A percentile compares a stretch with the other conserved stretches of the same genome.
These are phyloP conservation scores for Pseudogymnoascus sp. DNA, from an alignment of 2,329 filamentous ascomycete species.

Conservation along the genomic window DNA sequence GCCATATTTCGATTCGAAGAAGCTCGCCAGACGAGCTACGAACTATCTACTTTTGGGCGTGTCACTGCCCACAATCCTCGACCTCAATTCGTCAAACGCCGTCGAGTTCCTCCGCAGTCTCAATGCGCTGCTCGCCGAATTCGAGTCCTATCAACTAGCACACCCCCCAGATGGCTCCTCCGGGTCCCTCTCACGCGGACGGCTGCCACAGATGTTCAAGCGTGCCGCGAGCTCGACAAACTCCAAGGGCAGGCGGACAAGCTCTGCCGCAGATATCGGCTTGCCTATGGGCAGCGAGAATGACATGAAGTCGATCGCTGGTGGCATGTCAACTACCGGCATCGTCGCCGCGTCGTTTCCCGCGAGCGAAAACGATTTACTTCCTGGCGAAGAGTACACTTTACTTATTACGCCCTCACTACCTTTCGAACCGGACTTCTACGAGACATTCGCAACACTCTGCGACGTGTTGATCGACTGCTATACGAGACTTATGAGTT, in stretches of 20 bases:
- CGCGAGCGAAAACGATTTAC: constrained; percentile 56
- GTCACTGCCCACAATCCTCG: constrained; percentile 81
- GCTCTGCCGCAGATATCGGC: constrained; percentile 53
- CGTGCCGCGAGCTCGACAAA: constrained; percentile 42
- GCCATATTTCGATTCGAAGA: constrained; percentile 77
- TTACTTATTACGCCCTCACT: constrained; percentile 84
- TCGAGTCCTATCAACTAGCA: constrained; percentile 85
- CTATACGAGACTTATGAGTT: constrained; percentile 68
- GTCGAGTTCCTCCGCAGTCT: constrained; percentile 82
- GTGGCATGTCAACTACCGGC: constrained; percentile 31
- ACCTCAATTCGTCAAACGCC: constrained; percentile 72
- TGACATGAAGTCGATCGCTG: constrained; percentile 39
- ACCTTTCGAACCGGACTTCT: constrained; percentile 95
- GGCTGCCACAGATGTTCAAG: constrained; percentile 79
- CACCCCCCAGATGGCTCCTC: constrained; percentile 70
- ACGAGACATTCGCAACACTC: constrained; percentile 89
- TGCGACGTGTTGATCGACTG: constrained; percentile 93
- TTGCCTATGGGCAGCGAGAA: constrained; percentile 40
- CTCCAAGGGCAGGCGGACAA: constrained; percentile 51
- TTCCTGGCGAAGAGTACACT: constrained; percentile 79
- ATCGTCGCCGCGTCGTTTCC: constrained; percentile 38
- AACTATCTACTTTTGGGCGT: constrained; percentile 91
- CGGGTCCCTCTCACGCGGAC: constrained; percentile 65
- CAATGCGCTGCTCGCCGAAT: constrained; percentile 79
- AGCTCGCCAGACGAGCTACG: constrained; percentile 80